Evolutionary conservation across 202 grass and related monocot genomes (phyloP).

Genomic region (Cymbopogon flexuosus): DNA sequence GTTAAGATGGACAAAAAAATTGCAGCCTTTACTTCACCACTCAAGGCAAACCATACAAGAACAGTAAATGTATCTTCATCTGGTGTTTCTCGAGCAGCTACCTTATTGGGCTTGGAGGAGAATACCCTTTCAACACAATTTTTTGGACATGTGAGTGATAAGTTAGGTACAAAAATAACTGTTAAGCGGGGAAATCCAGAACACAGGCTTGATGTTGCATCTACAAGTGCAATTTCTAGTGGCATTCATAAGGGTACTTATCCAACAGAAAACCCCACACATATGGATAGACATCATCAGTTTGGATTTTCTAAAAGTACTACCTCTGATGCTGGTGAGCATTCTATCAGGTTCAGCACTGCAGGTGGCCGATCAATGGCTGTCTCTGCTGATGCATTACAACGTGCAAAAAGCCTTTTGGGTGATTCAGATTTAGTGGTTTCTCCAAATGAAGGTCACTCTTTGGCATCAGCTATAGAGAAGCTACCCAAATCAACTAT

Average conservation of each 20-base stretch:
- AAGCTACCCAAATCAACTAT: constrained; percentile 29
- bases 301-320: constrained; percentile 23
- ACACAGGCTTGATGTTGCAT: constrained; percentile 22
- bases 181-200: constrained; percentile 34
- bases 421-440: constrained; percentile 42
- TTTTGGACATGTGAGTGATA: constrained; percentile 50
- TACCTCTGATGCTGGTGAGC: constrained; percentile 27
- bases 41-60: constrained; percentile 50
- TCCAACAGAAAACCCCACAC: constrained; percentile 42
- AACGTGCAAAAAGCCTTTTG: constrained; percentile 69
- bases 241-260: constrained; percentile 18
- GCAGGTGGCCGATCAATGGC: constrained; percentile 57
- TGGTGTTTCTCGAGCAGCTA: constrained; percentile 65
- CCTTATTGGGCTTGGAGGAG: constrained; percentile 75
- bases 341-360: constrained; percentile 58
- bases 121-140: constrained; percentile 55
- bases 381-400: constrained; percentile 64
- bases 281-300: constrained; percentile 29
- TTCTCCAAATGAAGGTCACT: constrained; percentile 26
- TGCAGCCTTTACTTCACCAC: constrained; percentile 37
- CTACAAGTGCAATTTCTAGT: constrained; percentile 27
- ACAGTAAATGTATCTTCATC: constrained; percentile 65
- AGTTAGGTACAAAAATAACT: constrained; percentile 41
- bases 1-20: constrained; percentile 26
- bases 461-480: constrained; percentile 36